phyloP scores from a whole-genome alignment of 2,329 filamentous ascomycete species.

The Xylariales sp. region DNA sequence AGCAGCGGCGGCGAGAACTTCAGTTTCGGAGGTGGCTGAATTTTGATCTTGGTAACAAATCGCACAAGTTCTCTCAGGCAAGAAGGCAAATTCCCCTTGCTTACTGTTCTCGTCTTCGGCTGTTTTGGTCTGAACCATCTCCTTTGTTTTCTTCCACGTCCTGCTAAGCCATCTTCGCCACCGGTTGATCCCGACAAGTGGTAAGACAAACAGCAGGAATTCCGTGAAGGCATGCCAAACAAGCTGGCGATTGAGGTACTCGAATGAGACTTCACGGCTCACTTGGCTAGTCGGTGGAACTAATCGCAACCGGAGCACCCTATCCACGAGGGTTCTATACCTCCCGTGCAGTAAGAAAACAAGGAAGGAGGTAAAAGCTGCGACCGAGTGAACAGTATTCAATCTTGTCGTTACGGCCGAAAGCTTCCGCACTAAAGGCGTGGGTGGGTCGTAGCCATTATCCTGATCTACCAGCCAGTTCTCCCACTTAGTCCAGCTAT shows the following conservation, averaged over 20 bases:
- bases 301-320: conserved; percentile 77
- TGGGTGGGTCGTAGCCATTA: conserved; percentile 65
- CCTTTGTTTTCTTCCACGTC: conserved; percentile 77
- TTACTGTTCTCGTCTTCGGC: conserved; percentile 47
- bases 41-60: conserved; percentile 97
- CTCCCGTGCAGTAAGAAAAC: conserved; percentile 87
- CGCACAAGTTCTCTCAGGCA: conserved; percentile 90
- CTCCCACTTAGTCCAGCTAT: conserved; percentile 91
- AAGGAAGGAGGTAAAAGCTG: conserved; percentile 80
- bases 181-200: conserved; percentile 87
- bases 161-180: conserved; percentile 89
- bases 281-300: conserved; percentile 82
- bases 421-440: conserved; percentile 49
- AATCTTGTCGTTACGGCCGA: conserved; percentile 64
- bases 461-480: conserved; percentile 75
- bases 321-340: conserved; percentile 87
- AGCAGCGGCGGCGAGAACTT: conserved; percentile 66
- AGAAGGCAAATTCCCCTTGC: conserved; percentile 73
- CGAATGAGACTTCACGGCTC: conserved; percentile 89
- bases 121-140: conserved; percentile 49
- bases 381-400: conserved; percentile 73
- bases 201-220: conserved; percentile 95
- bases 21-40: conserved; percentile 67
- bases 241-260: conserved; percentile 94
- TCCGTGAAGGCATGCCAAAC: conserved; percentile 99